Percentiles rank a stretch among this genome's conserved stretches.
Evolutionary conservation across 2,329 filamentous ascomycete genomes (phyloP).

Genomic region (Aschersonia sp.): DNA sequence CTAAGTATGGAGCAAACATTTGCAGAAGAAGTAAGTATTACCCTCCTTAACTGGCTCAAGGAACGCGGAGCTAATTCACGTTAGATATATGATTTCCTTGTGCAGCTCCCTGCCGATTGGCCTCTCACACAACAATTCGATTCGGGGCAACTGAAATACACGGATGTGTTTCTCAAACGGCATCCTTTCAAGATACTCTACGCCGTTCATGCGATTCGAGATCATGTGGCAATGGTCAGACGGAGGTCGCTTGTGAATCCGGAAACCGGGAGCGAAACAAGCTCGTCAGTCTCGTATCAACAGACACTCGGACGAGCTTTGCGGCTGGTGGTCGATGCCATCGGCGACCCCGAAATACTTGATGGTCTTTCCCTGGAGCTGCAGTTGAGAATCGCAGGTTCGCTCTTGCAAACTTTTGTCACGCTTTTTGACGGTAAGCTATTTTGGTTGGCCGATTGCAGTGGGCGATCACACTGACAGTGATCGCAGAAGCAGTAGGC

Average conservation of each 20-base stretch:
- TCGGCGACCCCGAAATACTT: slow-evolving; percentile 42
- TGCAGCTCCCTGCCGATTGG: slow-evolving; percentile 54
- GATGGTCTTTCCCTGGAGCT: slow-evolving; percentile 14
- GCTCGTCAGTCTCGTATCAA: slow-evolving; percentile 5
- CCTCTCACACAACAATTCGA: slow-evolving; percentile 46
- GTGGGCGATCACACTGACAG: not conserved
- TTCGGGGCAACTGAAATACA: slow-evolving; percentile 33
- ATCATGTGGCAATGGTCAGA: slow-evolving; percentile 38
- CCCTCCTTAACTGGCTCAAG: not conserved
- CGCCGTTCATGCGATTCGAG: slow-evolving; percentile 50
- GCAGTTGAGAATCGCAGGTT: slow-evolving; percentile 13
- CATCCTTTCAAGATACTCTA: slow-evolving; percentile 64
- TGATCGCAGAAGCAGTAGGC: not conserved
- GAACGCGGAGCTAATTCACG: not conserved
- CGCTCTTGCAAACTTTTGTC: slow-evolving; percentile 14
- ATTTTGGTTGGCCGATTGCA: not conserved
- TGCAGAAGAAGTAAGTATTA: slow-evolving; percentile 43
- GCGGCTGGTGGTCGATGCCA: slow-evolving; percentile 41
- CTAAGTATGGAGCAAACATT: slow-evolving; percentile 58
- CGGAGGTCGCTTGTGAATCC: slow-evolving; percentile 12
- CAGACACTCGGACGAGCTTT: slow-evolving; percentile 25
- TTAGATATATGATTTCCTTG: slow-evolving; percentile 56
- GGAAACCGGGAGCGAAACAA: not conserved
- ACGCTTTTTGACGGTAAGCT: slow-evolving; percentile 13
- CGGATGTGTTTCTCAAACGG: slow-evolving; percentile 50